Conservation (phyloP, 1,139 yeast genomes). For the Suhomyces panamericanus region DNA sequence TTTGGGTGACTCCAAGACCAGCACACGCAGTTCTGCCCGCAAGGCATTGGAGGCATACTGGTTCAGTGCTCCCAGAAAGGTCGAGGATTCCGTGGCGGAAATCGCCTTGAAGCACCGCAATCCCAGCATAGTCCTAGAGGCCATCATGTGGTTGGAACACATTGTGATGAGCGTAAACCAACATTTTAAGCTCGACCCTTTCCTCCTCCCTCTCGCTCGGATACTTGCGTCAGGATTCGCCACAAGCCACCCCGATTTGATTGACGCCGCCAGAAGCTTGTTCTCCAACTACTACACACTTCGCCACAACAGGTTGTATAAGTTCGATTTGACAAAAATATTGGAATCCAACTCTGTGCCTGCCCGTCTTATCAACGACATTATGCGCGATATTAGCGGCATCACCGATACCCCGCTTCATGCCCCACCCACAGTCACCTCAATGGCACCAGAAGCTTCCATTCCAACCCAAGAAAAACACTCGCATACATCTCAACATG, state of each 20-base stretch:
- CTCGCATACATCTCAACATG: too few species aligned
- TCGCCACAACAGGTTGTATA: conserved; percentile 30
- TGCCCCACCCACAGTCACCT: background rate
- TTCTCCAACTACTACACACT: conserved; percentile 30
- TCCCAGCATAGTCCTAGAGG: conserved; percentile 43
- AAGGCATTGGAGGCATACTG: conserved; percentile 66
- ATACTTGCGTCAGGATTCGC: conserved; percentile 12
- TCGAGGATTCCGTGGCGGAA: conserved; percentile 50
- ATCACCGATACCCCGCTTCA: background rate
- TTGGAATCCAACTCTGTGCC: conserved; percentile 43
- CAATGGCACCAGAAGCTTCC: too few species aligned
- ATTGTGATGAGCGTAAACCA: conserved; percentile 33
- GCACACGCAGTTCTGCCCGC: conserved; percentile 50
- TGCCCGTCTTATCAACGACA: conserved; percentile 23
- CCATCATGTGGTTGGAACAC: conserved; percentile 36
- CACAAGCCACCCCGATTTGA: conserved; percentile 9
- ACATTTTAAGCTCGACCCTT: conserved; percentile 32
- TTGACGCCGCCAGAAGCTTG: conserved; percentile 21
- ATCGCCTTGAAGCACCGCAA: conserved; percentile 51
- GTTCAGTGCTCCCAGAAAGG: conserved; percentile 59
- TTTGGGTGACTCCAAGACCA: conserved; percentile 49
- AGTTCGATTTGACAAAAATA: conserved; percentile 51
- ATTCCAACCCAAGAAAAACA: too few species aligned
- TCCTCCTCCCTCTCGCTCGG: conserved; percentile 28
- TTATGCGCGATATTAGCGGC: conserved; percentile 34